phyloP scores from a whole-genome alignment of 768 basidiomycete species.

The Hypholoma sublateritium region DNA sequence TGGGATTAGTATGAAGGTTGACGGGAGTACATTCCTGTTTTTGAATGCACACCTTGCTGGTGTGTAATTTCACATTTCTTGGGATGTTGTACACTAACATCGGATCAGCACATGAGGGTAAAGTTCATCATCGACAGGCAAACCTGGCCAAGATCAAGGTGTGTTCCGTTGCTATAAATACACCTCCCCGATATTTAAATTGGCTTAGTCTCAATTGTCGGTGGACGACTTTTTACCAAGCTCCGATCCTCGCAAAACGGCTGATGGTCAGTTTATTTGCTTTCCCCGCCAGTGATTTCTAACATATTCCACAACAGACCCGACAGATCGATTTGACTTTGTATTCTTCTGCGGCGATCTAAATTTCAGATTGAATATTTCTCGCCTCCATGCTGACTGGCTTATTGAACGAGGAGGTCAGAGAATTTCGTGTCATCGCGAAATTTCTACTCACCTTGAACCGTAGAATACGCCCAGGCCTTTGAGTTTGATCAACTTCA shows the following conservation, averaged over 20 bases:
- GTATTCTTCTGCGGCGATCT: constrained; percentile 90
- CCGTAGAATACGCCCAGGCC: constrained; percentile 77
- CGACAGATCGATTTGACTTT: constrained; percentile 88
- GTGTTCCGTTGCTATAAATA: not conserved
- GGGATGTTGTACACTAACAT: not conserved
- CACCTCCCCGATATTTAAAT: not conserved
- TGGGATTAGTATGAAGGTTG: constrained; percentile 84
- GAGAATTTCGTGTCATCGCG: not conserved
- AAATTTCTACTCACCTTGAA: not conserved
- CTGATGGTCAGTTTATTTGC: constrained; percentile 56
- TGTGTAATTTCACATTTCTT: constrained; percentile 23
- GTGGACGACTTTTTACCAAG: constrained; percentile 75
- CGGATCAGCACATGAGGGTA: constrained; percentile 69
- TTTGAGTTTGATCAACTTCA: constrained; percentile 89
- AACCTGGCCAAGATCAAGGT: constrained; percentile 92
- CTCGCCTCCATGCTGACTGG: constrained; percentile 94
- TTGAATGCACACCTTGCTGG: constrained; percentile 91
- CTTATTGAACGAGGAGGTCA: constrained; percentile 78
- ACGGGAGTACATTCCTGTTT: constrained; percentile 82
- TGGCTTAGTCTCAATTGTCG: constrained; percentile 60
- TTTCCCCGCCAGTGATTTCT: not conserved
- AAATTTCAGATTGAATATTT: constrained; percentile 88
- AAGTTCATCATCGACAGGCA: constrained; percentile 73
- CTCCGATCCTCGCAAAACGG: constrained; percentile 61
- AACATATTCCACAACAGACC: constrained; percentile 41